Base-by-base conservation (phyloP, 441 rosid species). In the Viola pubescens region DNA sequence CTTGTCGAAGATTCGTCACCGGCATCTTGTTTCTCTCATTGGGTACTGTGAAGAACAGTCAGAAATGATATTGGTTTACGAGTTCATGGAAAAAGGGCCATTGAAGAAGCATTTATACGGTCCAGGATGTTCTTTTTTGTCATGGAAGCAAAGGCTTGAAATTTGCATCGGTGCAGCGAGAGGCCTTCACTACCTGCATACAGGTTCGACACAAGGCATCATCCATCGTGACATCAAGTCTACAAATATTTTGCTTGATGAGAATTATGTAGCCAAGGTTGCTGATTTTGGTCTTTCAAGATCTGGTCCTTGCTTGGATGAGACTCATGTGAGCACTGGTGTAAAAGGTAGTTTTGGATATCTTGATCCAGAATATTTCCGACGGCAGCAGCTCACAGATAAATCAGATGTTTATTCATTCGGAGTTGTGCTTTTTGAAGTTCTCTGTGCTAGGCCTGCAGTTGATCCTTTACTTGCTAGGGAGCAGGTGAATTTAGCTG, bases 311-410 rank as follows among this genome's bases (percentile, higher is more conserved):
- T 80, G 96, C 70, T 80, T 87, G 10, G 67, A 86, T 11, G 96
- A 90, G 76, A 90, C 91, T 9, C 94, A 88, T 63, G 95, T 88
- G 7, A 90, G 97, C 57, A 90, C 97, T 0, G 95, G 91, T 0
- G 97, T 90, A 0, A 90, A 88, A 72, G 97, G 97, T 37, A 90
- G 97, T 70, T 90, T 90, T 9, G 97, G 97, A 0, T 90, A 90
- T 78, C 85, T 90, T n/a, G 94, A 90, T 67, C 97, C 95, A 10
- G 97, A 90, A 63, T 84, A 90, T 69, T 85, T 87, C 73, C 81
- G 95, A 26, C 76, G 97, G 68, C 97, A 87, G 63, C 97, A 87
- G 69, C 89, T 89, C 60, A 89, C 94, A 0, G 95, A 89, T 66
- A 89, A 89, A 61, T 90, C 97, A 5, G 97, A 89, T 71, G 92